Percentiles rank a stretch among this genome's conserved stretches.
These are phyloP conservation scores for Globisporangium irregulare DNA, from an alignment of 352 stramenopile genomes.

Conservation along the genomic window DNA sequence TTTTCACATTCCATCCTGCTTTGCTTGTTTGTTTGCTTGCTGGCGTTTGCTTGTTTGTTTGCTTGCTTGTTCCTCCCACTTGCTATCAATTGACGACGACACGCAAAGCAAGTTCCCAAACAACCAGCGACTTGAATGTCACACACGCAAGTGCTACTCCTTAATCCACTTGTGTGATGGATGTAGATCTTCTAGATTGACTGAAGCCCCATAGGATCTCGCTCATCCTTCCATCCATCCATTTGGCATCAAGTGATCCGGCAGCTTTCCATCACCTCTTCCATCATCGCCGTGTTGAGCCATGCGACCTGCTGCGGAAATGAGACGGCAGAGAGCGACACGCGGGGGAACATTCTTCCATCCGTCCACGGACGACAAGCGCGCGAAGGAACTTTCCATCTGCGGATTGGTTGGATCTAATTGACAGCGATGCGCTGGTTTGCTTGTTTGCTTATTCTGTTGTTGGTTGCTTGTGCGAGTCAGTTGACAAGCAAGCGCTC, in stretches of 20 bases:
- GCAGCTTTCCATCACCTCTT: neutral
- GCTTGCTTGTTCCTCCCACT: neutral
- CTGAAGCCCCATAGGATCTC: neutral
- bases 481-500: no score
- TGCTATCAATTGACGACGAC: conserved; percentile 3
- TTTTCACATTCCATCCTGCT: neutral
- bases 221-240: neutral
- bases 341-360: neutral
- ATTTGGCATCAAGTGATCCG: neutral
- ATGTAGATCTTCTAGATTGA: neutral
- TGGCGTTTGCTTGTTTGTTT: neutral
- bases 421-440: neutral
- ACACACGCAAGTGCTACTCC: neutral
- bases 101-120: neutral
- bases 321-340: neutral
- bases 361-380: neutral
- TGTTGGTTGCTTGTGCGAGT: neutral
- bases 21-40: neutral
- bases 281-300: neutral
- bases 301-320: neutral
- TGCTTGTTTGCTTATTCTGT: neutral
- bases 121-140: neutral
- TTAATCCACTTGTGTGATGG: neutral
- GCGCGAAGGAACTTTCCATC: neutral
- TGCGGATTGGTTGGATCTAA: neutral